Percentiles rank a stretch among this genome's conserved stretches.
Evolutionary conservation across 2,329 filamentous ascomycete species (phyloP).

Genomic region (Colletotrichum camelliae): DNA sequence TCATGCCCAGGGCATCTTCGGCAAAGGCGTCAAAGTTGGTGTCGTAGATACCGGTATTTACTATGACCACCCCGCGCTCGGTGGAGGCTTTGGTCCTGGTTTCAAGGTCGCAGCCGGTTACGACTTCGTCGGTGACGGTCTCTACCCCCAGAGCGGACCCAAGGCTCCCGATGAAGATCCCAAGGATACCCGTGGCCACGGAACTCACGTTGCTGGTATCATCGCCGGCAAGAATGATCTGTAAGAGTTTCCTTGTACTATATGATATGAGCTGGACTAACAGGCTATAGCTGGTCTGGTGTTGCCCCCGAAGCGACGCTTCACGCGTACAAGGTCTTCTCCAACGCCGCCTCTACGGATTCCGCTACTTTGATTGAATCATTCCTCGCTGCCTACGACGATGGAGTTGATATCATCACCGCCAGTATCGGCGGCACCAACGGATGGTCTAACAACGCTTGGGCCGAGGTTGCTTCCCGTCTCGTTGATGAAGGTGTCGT

Average conservation of each 20-base stretch:
- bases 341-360: slow-evolving; percentile 27
- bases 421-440: slow-evolving; percentile 36
- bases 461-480: slow-evolving; percentile 42
- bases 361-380: slow-evolving; percentile 45
- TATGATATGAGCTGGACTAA: background rate
- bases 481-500: slow-evolving; percentile 53
- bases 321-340: slow-evolving; percentile 33
- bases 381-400: slow-evolving; percentile 38
- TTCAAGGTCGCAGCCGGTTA: slow-evolving; percentile 28
- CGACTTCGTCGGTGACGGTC: slow-evolving; percentile 30
- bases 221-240: slow-evolving; percentile 29
- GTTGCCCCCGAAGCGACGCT: slow-evolving; percentile 35
- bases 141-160: slow-evolving; percentile 3
- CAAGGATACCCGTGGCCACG: slow-evolving; percentile 29
- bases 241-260: background rate
- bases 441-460: slow-evolving; percentile 32
- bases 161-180: slow-evolving; percentile 36
- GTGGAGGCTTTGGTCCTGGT: slow-evolving; percentile 17
- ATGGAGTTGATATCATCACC: slow-evolving; percentile 41
- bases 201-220: slow-evolving; percentile 36
- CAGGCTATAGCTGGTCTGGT: slow-evolving; percentile 25
- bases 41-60: slow-evolving; percentile 46
- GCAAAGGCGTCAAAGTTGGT: slow-evolving; percentile 43
- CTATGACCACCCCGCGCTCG: slow-evolving; percentile 40
- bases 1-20: slow-evolving; percentile 40